Conservation (phyloP, 2,329 filamentous ascomycete species). For the Aspergillus tamarii region DNA sequence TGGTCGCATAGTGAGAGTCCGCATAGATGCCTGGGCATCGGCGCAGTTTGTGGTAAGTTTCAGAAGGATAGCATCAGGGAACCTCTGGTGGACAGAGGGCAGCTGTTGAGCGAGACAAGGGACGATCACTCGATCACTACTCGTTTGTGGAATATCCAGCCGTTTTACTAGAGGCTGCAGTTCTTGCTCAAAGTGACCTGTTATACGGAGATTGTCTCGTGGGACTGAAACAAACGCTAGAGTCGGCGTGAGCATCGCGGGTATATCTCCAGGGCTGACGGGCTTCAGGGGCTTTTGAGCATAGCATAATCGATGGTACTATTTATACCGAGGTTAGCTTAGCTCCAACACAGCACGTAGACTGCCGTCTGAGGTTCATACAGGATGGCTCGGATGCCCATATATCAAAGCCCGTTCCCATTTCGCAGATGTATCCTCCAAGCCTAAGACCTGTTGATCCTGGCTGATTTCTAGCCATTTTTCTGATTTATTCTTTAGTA, state of each 20-base stretch:
- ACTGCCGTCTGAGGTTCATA: neutral
- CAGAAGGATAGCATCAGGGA: constrained; percentile 19
- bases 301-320: constrained; percentile 22
- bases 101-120: constrained; percentile 25
- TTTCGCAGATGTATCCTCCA: constrained; percentile 5
- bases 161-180: constrained; percentile 21
- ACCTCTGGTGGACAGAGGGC: constrained; percentile 18
- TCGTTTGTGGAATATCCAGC: constrained; percentile 14
- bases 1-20: constrained; percentile 23
- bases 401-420: constrained; percentile 22
- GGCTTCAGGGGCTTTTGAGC: constrained; percentile 16
- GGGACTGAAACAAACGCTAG: constrained; percentile 25
- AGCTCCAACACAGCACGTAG: neutral
- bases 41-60: constrained; percentile 15
- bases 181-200: constrained; percentile 22
- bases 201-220: constrained; percentile 15
- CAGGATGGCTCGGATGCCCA: constrained; percentile 26
- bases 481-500: constrained; percentile 1
- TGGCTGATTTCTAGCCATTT: constrained; percentile 17
- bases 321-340: neutral
- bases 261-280: constrained; percentile 17
- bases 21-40: constrained; percentile 27
- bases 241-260: constrained; percentile 20
- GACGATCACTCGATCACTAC: constrained; percentile 14
- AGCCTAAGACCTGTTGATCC: neutral